Evolutionary conservation across 805 yeast genomes (phyloP), one percentile per base, ranked within the genome.

Genomic region (Debaryomyces hansenii): DNA sequence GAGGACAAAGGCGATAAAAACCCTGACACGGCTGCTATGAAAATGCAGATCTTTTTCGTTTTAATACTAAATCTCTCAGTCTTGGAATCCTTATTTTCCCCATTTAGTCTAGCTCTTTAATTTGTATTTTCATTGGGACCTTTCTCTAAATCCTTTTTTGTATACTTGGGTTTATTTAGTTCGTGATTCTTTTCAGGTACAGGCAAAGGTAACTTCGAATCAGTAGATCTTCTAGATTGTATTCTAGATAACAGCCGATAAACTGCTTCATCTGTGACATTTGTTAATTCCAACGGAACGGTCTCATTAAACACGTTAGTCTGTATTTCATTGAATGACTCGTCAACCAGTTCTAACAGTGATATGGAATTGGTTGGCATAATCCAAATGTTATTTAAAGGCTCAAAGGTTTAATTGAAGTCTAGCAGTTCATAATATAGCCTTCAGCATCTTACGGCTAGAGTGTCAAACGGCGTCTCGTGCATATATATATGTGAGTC

Each of bases 1-100:
- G 74, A 64, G 2, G 74, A 64, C 45, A 73, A 51, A 3, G 82
- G 80, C 4, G 82, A 65, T 32, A 75, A 55, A 48, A 76, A 75
- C 38, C 78, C 69, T 5, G 65, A 51, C 20, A 55, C 21, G 2
- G 61, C 50, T 2, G 57, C 55, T 4, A 58, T 42, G 5, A 48
- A 50, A 7, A 51, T 46, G 12, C 44, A 35, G 8, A 41, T 18
- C 24, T 32, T 24, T 33, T 41, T 45, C 15, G 33, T 41, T 7
- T 20, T 29, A 9, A 15, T 31, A 12, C 41, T 35, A 37, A 45
- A 41, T 18, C 48, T 36, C 8, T 40, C 31, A 32, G 27, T 20
- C 1, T 14, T 41, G 11, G 28, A 14, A 31, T 43, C 37, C 9
- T 33, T 43, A 9, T 10, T 11, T 5, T 16, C 10, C 18, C 31